A percentile compares a stretch with the other conserved stretches of the same genome.
These are phyloP conservation scores for Claviceps digitariae DNA, from an alignment of 2,329 filamentous ascomycete species.

Conservation along the genomic window DNA sequence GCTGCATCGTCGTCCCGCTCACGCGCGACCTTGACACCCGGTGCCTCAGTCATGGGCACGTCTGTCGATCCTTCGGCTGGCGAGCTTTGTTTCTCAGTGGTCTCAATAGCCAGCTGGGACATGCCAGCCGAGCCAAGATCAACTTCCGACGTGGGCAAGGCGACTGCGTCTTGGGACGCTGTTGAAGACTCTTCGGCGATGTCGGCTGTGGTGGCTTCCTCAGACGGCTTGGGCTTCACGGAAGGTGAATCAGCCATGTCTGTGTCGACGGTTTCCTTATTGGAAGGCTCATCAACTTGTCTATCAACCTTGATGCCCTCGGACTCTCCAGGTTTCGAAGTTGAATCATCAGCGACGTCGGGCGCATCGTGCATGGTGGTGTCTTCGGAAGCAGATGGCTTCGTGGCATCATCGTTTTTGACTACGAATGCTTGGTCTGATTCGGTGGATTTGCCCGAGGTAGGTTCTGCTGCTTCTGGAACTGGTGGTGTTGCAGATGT, in stretches of 20 bases:
- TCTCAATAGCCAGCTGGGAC: slow-evolving; percentile 26
- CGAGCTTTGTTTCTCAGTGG: slow-evolving; percentile 17
- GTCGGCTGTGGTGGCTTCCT: slow-evolving; percentile 8
- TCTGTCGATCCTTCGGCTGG: slow-evolving; percentile 23
- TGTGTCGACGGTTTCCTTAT: slow-evolving; percentile 8
- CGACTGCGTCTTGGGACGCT: slow-evolving; percentile 9
- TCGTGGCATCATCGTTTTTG: background rate
- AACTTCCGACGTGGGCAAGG: slow-evolving; percentile 18
- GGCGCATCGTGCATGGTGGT: background rate
- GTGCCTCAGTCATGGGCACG: slow-evolving; percentile 40
- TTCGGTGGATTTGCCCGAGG: background rate
- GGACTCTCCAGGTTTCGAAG: background rate
- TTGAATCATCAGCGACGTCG: background rate
- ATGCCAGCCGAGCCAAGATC: slow-evolving; percentile 23
- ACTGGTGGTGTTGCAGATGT: background rate
- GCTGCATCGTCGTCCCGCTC: slow-evolving; percentile 63
- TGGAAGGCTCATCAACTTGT: background rate
- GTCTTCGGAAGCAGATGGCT: slow-evolving; percentile 4
- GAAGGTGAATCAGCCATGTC: slow-evolving; percentile 15
- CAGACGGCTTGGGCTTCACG: slow-evolving; percentile 5
- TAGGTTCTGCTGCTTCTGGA: background rate
- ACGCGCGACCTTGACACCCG: slow-evolving; percentile 50
- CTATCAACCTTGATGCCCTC: background rate
- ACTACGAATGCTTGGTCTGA: background rate
- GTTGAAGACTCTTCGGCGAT: slow-evolving; percentile 6